Conservation (phyloP, 1,284 basidiomycete genomes). For the Gomphus bonarii region DNA sequence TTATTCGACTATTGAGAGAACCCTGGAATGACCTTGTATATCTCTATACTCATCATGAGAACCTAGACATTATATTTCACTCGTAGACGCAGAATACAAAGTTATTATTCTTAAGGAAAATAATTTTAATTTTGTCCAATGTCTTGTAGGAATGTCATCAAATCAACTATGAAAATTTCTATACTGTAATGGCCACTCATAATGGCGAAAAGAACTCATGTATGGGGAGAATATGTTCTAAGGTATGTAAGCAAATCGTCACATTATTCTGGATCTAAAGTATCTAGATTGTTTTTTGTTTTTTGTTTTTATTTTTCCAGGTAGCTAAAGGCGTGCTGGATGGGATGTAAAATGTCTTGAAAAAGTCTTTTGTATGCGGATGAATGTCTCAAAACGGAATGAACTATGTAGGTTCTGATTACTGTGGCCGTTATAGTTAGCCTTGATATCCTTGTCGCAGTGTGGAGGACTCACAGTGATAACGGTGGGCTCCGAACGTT, state of each 20-base stretch:
- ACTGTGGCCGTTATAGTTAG: neutral
- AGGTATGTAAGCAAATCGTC: neutral
- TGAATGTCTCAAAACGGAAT: neutral
- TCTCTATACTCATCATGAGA: too few species aligned
- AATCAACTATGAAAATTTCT: too few species aligned
- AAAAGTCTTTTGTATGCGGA: neutral
- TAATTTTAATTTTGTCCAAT: too few species aligned
- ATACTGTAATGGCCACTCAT: too few species aligned
- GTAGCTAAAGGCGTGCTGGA: neutral
- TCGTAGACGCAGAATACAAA: too few species aligned
- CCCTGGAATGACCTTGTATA: too few species aligned
- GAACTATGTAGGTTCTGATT: neutral
- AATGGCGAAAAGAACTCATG: too few species aligned
- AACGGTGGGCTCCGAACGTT: slow-evolving; percentile 86
- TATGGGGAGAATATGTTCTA: neutral
- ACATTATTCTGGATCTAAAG: neutral
- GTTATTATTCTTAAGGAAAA: too few species aligned
- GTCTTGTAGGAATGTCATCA: too few species aligned
- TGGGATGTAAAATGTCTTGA: neutral
- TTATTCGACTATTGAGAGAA: too few species aligned
- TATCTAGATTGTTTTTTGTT: neutral
- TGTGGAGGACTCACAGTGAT: slow-evolving; percentile 64
- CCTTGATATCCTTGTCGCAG: neutral
- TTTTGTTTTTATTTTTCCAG: too few species aligned
- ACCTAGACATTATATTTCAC: too few species aligned